These are phyloP conservation scores for Exophiala sp. DNA, from an alignment of 2,329 filamentous ascomycete species.

Conservation along the genomic window DNA sequence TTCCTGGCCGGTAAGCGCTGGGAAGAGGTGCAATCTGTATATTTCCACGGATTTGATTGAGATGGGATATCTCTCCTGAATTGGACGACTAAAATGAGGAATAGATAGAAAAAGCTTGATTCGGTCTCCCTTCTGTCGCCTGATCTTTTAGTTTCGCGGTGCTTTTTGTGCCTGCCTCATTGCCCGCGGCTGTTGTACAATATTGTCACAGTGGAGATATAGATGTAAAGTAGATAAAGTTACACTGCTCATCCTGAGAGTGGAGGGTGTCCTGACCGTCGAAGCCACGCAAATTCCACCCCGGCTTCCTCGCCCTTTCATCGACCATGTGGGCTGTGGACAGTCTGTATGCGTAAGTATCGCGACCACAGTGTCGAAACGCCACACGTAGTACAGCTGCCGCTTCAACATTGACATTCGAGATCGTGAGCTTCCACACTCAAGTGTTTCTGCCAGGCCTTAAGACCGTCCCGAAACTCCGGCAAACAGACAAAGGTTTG, in stretches of 20 bases:
- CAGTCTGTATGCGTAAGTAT: too few species aligned
- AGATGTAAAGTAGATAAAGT: too few species aligned
- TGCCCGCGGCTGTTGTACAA: not conserved
- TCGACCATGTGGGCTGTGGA: not conserved
- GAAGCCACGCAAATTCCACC: not conserved
- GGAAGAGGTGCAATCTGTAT: not conserved
- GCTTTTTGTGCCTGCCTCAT: too few species aligned
- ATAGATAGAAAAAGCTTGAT: slow-evolving; percentile 1
- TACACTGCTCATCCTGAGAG: not conserved
- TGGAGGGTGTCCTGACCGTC: not conserved
- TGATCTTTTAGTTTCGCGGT: too few species aligned
- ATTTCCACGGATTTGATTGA: not conserved
- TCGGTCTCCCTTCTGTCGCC: not conserved
- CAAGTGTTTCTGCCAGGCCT: too few species aligned
- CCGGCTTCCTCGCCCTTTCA: not conserved
- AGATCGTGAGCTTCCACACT: too few species aligned
- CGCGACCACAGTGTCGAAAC: too few species aligned
- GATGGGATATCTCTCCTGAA: not conserved
- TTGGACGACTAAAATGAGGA: not conserved
- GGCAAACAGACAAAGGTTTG: too few species aligned
- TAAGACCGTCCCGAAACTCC: too few species aligned
- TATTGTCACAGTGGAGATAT: not conserved
- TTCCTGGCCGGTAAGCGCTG: not conserved
- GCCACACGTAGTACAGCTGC: too few species aligned
- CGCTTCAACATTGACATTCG: too few species aligned